Evolutionary conservation across 2,329 filamentous ascomycete genomes (phyloP), one percentile per base, ranked within the genome.

Genomic region (Pezicula neosporulosa): DNA sequence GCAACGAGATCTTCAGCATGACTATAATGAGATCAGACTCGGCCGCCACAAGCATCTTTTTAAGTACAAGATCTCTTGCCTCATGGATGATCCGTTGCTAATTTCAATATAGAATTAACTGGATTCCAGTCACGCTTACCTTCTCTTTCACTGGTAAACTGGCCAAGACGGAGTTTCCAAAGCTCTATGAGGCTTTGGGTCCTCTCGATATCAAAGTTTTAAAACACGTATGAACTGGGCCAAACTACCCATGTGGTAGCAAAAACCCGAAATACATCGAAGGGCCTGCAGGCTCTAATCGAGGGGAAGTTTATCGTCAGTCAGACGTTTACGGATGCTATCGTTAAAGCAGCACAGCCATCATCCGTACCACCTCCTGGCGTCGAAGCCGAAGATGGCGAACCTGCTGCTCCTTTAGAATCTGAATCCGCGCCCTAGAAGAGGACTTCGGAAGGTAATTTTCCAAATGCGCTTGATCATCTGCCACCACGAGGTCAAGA

Each of bases 161-260:
- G 60, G 71, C 85, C 33, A 89, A 85, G 57, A 76, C 77, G 54
- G 82, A 86, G 2, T 75, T 92, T 49, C 71, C 74, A 2, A 73
- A 74, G 16, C 77, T 91, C 24, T 82, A 82, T 55, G 72, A 80
- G 30, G 78, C 78, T 48, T 80, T 97, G 16, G 90, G 95, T 65
- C 81, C 86, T 42, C 77, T 96, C n/a, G 94, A 96, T 65, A 86
- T 97, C 68, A 97, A 97, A 68, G 85, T 90, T 13, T 74, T 88
- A 13, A 13, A 76, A 81, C 41, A 85, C 91, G 4, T 97, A 90
- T 67, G 72, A 88, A 21, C 72, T 78, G 24, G 77, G 74, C 15
- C 72, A 80, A 27, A 97, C 93, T 0, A 96, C 93, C 0, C 92
- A 97, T 68, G 87, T 96, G 10, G 84, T 97, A 33, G 85, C 90